These are phyloP conservation scores for Pestalotiopsis sp. DNA, from an alignment of 2,329 filamentous ascomycete species.

Conservation along the genomic window DNA sequence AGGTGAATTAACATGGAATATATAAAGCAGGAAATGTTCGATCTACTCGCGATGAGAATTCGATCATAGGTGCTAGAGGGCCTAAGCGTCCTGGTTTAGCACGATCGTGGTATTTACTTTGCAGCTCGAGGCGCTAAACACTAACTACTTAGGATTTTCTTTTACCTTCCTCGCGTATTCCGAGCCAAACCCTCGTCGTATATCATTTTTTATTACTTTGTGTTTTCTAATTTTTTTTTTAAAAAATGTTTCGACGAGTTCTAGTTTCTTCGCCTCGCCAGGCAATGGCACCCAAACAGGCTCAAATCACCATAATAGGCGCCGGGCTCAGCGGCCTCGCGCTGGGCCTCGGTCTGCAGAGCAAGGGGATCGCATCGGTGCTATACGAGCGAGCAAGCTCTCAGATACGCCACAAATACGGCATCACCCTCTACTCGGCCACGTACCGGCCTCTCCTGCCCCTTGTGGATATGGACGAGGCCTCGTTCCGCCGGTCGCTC, in stretches of 20 bases:
- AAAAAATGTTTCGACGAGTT: neutral
- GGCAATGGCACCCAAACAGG: neutral
- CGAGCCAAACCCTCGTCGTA: no score
- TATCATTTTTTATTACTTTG: no score
- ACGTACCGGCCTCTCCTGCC: neutral
- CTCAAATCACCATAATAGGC: neutral
- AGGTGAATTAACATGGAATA: neutral
- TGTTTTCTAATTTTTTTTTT: neutral
- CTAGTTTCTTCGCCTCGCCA: neutral
- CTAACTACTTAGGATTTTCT: neutral
- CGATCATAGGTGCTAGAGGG: neutral
- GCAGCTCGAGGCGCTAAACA: neutral
- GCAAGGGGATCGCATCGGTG: neutral
- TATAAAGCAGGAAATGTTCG: neutral
- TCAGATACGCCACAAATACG: neutral
- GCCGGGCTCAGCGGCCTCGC: neutral
- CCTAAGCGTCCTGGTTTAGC: neutral
- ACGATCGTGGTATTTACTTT: neutral
- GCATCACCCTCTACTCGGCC: neutral
- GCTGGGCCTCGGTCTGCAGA: neutral
- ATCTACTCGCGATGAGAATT: neutral
- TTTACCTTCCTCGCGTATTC: neutral
- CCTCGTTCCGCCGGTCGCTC: neutral
- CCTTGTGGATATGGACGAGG: neutral
- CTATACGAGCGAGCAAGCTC: neutral